Evolutionary conservation across 495 filamentous ascomycete species (phyloP), one percentile per base, ranked within the genome.

Genomic region (Aspergillus incahuasiensis): DNA sequence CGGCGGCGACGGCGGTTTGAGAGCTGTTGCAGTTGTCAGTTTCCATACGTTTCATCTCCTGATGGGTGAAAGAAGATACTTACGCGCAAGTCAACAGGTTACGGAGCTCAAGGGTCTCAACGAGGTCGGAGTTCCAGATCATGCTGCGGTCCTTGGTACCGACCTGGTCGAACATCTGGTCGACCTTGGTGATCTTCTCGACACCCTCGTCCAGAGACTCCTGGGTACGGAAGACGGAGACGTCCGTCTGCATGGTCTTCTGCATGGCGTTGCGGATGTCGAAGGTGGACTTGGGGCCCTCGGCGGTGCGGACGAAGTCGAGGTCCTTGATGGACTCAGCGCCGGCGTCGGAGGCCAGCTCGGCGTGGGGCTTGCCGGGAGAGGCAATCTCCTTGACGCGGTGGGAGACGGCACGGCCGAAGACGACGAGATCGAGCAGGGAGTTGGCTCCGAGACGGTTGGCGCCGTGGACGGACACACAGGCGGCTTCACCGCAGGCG

Each of bases 91-190:
- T 97, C 63, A 97, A 75, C 60, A 97, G 68, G 71, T 97, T 97
- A 62, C 90, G 79, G 64, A 97, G 79, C 76, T 97, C 92, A 40
- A 97, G 82, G 24, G 91, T 95, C 83, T 97, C 92, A 52, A 96
- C 88, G 25, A 97, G 82, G 65, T 97, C 92, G 35, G 88, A 90
- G 84, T 97, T 97, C 92, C 92, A 97, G 78, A 97, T 96, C 94
- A 97, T 96, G 83, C 89, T 92, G 67, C 92, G 87, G 72, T 97
- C 92, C 81, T 95, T 96, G 72, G 88, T 95, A 64, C 89, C 89
- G 57, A 97, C 84, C 68, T 96, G 82, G 53, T 72, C 68, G 76
- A 88, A 97, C 58, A 77, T 84, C 65, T 83, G 72, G 70, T 97
- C 94, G 62, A 97, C 86, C 57, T 87, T 80, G 63, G 74, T 82